Base-by-base conservation (phyloP, 1,284 basidiomycete genomes). In the Stereum hirsutum region DNA sequence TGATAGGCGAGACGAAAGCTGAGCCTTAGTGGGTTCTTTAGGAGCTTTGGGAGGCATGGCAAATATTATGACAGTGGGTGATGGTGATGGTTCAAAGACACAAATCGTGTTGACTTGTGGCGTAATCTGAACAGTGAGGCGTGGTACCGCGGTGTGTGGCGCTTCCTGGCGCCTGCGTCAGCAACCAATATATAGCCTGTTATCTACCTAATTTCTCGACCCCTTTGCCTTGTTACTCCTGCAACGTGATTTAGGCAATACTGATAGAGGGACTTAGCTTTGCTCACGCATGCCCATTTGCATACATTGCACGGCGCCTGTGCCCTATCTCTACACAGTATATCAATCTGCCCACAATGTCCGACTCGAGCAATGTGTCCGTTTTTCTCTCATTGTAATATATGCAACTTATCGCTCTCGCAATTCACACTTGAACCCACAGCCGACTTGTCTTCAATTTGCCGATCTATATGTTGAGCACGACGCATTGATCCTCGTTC, bases 401-500 rank as follows among this genome's bases (percentile, higher is more conserved):
- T 32, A 14, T 51, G 45, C 50, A 23, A 27, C 21, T 24, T 46
- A 33, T 24, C 31, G 23, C 24, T 24, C 36, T 19, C 26, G 10
- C 14, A 28, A 42, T 39, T 19, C 27, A 24, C 40, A 28, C n/a
- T n/a, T n/a, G n/a, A n/a, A n/a, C 33, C 19, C 15, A 17, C 39
- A 63, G 60, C 51, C 57, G 10, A 49, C 50, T 24, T 93, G 90
- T 57, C 69, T 72, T 42, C 64, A 66, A 10, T 90, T 94, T 56
- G 83, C 83, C 1, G 92, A 96, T 60, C 89, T 88, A 46, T 89
- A 94, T 51, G 88, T 95, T 47, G 90, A 95, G 57, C 85, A 93
- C 50, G 89, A 92, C 50, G 65, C 72, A 0, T 65, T 93, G 41
- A 81, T 82, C 1, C 66, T 95, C 17, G 63, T 90, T 1, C 70